These are phyloP conservation scores for Syzygium aqueum DNA, from an alignment of 345 rosid genomes.

Conservation along the genomic window DNA sequence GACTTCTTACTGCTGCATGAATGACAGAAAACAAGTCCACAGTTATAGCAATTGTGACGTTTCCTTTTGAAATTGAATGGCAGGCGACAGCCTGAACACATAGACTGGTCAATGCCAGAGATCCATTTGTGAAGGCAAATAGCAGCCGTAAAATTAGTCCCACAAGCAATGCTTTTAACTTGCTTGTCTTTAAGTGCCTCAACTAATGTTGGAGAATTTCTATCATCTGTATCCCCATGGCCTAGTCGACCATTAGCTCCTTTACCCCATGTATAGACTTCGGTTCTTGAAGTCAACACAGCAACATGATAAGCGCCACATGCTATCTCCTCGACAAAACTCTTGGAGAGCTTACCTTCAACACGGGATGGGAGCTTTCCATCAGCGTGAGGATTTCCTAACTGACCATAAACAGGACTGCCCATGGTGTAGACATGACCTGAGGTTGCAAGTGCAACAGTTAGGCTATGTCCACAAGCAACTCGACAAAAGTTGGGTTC, in stretches of 20 bases:
- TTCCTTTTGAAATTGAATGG: conserved; percentile 85
- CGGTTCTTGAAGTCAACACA: conserved; percentile 82
- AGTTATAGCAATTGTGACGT: conserved; percentile 73
- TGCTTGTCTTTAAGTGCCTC: conserved; percentile 95
- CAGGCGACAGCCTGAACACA: conserved; percentile 96
- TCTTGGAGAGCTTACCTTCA: conserved; percentile 82
- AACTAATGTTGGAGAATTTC: conserved; percentile 65
- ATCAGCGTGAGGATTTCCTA: conserved; percentile 84
- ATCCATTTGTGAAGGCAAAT: conserved; percentile 98
- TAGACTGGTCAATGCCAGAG: conserved; percentile 90
- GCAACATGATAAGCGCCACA: conserved; percentile 98
- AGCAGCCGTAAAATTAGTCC: conserved; percentile 87
- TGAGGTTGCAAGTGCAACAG: conserved; percentile 78
- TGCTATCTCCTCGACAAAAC: conserved; percentile 86
- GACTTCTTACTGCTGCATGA: conserved; percentile 90
- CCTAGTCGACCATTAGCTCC: conserved; percentile 97
- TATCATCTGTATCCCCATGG: conserved; percentile 87
- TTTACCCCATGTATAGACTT: conserved; percentile 98
- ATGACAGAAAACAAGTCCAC: conserved; percentile 93
- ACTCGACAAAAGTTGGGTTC: conserved; percentile 95
- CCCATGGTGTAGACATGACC: conserved; percentile 96
- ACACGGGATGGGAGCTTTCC: conserved; percentile 79
- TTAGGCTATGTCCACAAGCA: conserved; percentile 89
- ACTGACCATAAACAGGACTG: conserved; percentile 93
- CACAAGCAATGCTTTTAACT: conserved; percentile 90